Evolutionary conservation across 768 basidiomycete species (phyloP), one percentile per base, ranked within the genome.

Genomic region (Candolleomyces efflorescens): DNA sequence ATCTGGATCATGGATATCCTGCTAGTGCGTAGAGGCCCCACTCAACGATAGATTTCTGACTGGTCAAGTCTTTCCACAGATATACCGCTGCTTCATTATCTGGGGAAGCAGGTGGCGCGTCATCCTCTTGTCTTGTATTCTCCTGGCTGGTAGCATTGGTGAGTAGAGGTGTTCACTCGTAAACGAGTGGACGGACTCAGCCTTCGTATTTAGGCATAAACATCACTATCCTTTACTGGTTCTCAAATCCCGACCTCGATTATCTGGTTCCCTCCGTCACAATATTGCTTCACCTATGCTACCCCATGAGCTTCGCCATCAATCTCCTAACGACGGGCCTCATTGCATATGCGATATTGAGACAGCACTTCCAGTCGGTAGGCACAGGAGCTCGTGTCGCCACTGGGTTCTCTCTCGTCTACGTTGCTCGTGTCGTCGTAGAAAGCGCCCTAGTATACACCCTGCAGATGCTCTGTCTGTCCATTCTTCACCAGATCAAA

Each of bases 361-460:
- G 51, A 13, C 68, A 69, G 46, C 67, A 69, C 39, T 59, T 64
- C 15, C 57, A 46, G 2, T 69, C 68, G 1, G 32, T 38, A 15
- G 62, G 61, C 2, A 59, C 62, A 5, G 67, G 68, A 13, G 61
- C 65, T 3, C 32, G 62, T 7, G 61, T 17, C 41, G 18, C 41
- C 41, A 20, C 15, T 20, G 41, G 41, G 17, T 20, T 17, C 9
- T 58, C 61, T 32, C 59, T 69, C 9, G 51, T 67, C 10, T 55
- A 57, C n/a, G 52, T 69, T 41, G 53, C 67, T 43, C 65, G 67
- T 11, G 68, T 71, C 36, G 53, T 71, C 6, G 56, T 71, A 45
- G 69, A 71, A 44, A 71, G 69, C 51, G 69, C 69, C 9, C 64
- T 66, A 58, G 60, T 71, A n/a, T 71, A 71, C 53, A 68, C 68